A percentile compares a stretch with the other conserved stretches of the same genome.
These are phyloP conservation scores for Trichoderma virens DNA, from an alignment of 495 filamentous ascomycete genomes.

Conservation along the genomic window DNA sequence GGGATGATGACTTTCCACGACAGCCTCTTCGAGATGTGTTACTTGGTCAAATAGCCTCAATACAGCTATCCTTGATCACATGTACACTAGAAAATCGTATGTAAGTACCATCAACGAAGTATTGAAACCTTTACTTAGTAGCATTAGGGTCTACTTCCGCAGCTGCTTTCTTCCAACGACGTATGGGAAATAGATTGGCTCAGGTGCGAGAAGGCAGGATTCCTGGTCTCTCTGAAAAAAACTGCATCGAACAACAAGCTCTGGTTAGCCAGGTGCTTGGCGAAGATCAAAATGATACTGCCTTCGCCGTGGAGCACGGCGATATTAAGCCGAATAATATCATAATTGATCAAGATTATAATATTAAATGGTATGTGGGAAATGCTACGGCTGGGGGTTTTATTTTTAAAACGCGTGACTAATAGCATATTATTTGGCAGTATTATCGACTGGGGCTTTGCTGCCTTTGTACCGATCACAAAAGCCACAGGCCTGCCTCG, in stretches of 20 bases:
- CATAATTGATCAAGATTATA: neutral
- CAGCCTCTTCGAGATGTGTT: constrained; percentile 1
- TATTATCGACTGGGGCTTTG: neutral
- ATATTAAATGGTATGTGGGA: neutral
- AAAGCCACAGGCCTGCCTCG: neutral
- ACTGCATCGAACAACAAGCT: constrained; percentile 9
- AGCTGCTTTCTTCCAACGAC: neutral
- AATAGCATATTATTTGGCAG: neutral
- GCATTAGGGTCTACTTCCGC: neutral
- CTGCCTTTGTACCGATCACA: neutral
- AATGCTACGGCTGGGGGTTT: neutral
- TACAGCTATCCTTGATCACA: neutral
- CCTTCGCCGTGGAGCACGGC: constrained; percentile 8
- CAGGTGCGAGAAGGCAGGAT: neutral
- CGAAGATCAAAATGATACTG: neutral
- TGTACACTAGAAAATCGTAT: neutral
- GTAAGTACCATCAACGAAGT: neutral
- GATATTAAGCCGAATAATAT: constrained; percentile 10
- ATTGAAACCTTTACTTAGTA: neutral
- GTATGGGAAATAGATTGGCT: neutral
- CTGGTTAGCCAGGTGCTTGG: neutral
- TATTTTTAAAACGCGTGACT: neutral
- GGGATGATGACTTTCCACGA: neutral
- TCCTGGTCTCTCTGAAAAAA: neutral
- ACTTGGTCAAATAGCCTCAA: constrained; percentile 7